Conservation (phyloP, 345 rosid species). For the Hibiscus mutabilis region DNA sequence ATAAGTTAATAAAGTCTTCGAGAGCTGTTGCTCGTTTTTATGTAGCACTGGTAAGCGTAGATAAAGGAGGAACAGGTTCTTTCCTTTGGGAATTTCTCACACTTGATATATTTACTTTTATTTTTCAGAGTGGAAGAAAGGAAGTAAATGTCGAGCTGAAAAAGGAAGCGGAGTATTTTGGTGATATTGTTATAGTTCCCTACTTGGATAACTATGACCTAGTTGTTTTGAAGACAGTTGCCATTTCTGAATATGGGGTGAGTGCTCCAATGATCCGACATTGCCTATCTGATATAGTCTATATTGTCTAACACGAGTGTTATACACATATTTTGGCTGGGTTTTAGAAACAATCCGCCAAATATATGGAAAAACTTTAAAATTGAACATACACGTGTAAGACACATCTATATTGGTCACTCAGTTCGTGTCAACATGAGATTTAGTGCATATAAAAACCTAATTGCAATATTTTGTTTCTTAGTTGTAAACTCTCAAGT, state of each 20-base stretch:
- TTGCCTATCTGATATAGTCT: neutral
- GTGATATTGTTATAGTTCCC: conserved; percentile 89
- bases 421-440: neutral
- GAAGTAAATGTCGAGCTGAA: conserved; percentile 82
- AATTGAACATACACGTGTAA: neutral
- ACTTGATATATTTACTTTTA: neutral
- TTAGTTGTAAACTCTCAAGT: neutral
- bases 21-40: conserved; percentile 84
- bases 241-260: conserved; percentile 97
- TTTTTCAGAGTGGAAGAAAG: conserved; percentile 64
- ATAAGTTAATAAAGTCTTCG: conserved; percentile 66
- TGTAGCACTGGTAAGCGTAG: conserved; percentile 72
- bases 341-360: neutral
- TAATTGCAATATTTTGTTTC: neutral
- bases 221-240: conserved; percentile 92
- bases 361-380: neutral
- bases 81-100: neutral
- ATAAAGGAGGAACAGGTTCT: neutral
- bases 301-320: neutral
- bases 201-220: conserved; percentile 97
- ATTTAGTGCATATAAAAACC: neutral
- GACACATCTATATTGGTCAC: neutral
- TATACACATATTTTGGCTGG: too few relatives aligned
- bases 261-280: conserved; percentile 13
- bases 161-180: conserved; percentile 90